Evolutionary conservation across 257 asterid genomes (phyloP), one percentile per base, ranked within the genome.

Genomic region (Capsicum chinense): DNA sequence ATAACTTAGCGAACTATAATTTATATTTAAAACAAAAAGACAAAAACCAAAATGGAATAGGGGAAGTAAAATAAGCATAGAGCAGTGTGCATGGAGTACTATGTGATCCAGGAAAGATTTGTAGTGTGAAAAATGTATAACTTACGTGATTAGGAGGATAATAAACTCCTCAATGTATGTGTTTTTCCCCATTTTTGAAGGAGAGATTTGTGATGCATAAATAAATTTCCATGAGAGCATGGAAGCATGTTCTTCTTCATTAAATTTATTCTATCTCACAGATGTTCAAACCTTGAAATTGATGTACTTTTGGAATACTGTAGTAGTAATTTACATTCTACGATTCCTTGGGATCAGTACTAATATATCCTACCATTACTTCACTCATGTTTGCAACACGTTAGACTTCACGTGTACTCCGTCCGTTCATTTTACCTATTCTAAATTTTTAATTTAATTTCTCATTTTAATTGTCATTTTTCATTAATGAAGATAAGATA

Each of bases 191-290:
- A 5, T 14, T 21, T 76, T 52, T 50, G 42, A 74, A 19, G 80
- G 81, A 76, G 81, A 52, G 16, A 54, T 52, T 1, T 21, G 60
- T 26, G 81, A 13, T 52, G 7, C 15, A 63, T 63, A 10, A 9
- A 62, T 10, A 76, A 67, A 67, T 74, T 59, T 19, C 44, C 60
- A 74, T 50, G 21, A 73, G 15, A 11, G 60, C 60, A 48, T 74
- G 60, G 60, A 76, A 52, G 81, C 81, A 76, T 76, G 63, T 76
- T 76, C 81, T 50, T 52, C 47, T 76, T 52, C 81, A 50, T 76
- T 21, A 52, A 76, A 9, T 52, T 76, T 50, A 48, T 52, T 48
- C 80, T 19, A 21, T 76, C 33, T 4, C 42, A 66, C 10, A 66
- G 73, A 66, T 66, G 63, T 76, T 39, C 81, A 76, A 76, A 76